Evolutionary conservation across 2,329 filamentous ascomycete genomes (phyloP).

Genomic region (Hortaea werneckii): DNA sequence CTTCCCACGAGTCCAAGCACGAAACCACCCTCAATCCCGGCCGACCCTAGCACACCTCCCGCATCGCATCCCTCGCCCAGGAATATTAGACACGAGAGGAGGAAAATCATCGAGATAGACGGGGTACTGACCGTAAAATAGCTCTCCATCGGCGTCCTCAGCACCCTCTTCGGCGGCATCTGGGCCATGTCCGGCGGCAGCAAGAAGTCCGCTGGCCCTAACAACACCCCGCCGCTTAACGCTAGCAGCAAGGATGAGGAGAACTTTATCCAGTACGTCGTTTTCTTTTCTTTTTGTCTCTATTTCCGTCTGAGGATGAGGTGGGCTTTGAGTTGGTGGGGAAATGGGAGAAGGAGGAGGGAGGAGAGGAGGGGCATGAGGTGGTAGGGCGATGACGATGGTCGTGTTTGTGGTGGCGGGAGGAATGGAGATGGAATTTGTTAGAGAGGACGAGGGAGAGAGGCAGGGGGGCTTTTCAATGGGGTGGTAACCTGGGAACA

Average conservation of each 20-base stretch:
- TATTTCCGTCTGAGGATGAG: background rate
- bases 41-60: background rate
- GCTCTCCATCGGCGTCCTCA: slow-evolving; percentile 52
- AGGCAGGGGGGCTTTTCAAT: too few species aligned
- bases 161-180: slow-evolving; percentile 37
- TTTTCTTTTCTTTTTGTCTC: background rate
- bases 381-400: slow-evolving; percentile 1
- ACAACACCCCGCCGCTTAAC: slow-evolving; percentile 49
- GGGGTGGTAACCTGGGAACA: too few species aligned
- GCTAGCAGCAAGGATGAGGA: slow-evolving; percentile 58
- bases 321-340: background rate
- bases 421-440: too few species aligned
- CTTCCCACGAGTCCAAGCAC: background rate
- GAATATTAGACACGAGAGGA: background rate
- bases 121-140: slow-evolving; percentile 18
- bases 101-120: background rate
- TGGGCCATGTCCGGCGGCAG: slow-evolving; percentile 36
- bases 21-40: background rate
- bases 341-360: background rate
- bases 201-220: slow-evolving; percentile 36
- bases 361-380: background rate
- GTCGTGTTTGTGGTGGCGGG: too few species aligned
- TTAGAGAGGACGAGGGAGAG: too few species aligned
- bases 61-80: background rate
- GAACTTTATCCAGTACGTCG: slow-evolving; percentile 55